These are phyloP conservation scores for Ceratobasidium sp. DNA, from an alignment of 1,284 basidiomycete genomes.

Conservation along the genomic window DNA sequence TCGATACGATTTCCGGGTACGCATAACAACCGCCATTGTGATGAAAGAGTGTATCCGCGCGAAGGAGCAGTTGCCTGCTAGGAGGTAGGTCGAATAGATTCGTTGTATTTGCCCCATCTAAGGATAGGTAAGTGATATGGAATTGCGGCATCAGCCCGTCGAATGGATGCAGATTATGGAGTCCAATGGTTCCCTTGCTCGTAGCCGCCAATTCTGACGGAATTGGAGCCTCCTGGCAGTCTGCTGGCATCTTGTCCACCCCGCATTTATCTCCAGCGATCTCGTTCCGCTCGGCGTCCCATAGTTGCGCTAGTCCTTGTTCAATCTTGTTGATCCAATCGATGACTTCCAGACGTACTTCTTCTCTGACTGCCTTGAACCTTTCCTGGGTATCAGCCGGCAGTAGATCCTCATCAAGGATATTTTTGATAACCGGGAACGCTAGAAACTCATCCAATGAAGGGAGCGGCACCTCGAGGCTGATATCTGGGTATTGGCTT, in stretches of 20 bases:
- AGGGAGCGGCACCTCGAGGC: background rate
- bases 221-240: background rate
- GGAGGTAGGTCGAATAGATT: background rate
- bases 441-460: background rate
- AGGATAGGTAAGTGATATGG: background rate
- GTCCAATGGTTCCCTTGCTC: background rate
- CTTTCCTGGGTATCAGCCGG: background rate
- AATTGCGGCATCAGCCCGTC: conserved; percentile 3
- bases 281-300: background rate
- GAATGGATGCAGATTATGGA: background rate
- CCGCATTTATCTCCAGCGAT: background rate
- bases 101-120: background rate
- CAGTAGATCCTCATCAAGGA: background rate
- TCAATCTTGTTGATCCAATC: background rate
- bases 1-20: background rate
- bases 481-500: background rate
- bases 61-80: background rate
- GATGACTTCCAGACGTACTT: background rate
- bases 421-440: background rate
- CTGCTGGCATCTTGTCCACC: background rate
- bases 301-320: background rate
- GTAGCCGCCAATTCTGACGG: background rate
- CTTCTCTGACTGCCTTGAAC: background rate
- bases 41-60: background rate
- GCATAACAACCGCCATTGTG: background rate